Percentiles rank a stretch among this genome's conserved stretches.
Conservation (phyloP, 1,284 basidiomycete species). For the Ceratobasidium sp. region DNA sequence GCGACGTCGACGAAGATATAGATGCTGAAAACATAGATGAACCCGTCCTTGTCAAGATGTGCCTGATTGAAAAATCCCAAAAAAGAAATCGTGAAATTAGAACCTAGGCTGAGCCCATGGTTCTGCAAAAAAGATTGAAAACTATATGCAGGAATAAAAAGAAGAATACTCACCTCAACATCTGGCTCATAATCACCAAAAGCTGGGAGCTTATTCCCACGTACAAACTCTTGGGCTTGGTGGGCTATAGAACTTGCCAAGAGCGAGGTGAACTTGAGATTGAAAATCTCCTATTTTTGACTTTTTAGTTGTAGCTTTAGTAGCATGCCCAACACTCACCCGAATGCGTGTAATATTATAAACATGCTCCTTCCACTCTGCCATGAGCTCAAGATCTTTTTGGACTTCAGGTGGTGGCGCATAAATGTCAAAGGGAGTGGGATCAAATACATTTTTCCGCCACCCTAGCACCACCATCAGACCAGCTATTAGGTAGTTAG, state of each 20-base stretch:
- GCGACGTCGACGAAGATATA: neutral
- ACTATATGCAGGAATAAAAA: too few relatives aligned
- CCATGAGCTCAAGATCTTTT: neutral
- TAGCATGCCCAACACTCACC: neutral
- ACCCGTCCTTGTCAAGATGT: neutral
- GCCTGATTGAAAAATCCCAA: neutral
- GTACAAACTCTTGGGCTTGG: neutral
- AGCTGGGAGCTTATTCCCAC: neutral
- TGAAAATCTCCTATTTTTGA: neutral
- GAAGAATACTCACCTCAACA: too few relatives aligned
- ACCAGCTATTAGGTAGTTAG: neutral
- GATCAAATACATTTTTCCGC: neutral
- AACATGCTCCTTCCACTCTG: neutral
- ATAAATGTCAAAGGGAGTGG: neutral
- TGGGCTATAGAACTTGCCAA: neutral
- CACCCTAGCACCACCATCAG: neutral
- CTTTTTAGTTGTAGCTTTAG: neutral
- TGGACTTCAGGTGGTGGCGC: neutral
- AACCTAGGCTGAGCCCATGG: neutral
- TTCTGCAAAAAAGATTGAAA: neutral
- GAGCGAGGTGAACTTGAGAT: neutral
- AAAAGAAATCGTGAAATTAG: conserved; percentile 2
- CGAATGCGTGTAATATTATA: neutral
- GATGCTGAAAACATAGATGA: conserved; percentile 4
- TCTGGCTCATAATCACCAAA: neutral